Percentiles rank a stretch among this genome's conserved stretches.
phyloP scores from a whole-genome alignment of 768 basidiomycete species.

The Fomitopsis pulvina region DNA sequence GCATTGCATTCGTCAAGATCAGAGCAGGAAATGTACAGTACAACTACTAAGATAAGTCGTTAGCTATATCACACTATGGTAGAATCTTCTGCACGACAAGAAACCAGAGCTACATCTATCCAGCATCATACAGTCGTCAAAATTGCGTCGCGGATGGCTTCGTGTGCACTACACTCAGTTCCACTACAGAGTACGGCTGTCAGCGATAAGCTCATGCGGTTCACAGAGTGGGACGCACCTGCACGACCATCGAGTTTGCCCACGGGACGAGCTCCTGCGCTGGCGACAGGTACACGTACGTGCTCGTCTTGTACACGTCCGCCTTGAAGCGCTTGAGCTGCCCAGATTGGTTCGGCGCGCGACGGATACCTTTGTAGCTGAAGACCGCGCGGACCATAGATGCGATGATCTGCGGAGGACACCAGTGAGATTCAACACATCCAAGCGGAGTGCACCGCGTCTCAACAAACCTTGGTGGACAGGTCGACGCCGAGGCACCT shows the following conservation, averaged over 20 bases:
- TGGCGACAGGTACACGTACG: constrained; percentile 48
- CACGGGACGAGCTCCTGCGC: constrained; percentile 50
- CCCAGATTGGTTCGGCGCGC: constrained; percentile 67
- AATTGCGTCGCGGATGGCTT: too few relatives aligned
- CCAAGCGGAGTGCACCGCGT: too few relatives aligned
- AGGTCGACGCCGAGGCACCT: constrained; percentile 44
- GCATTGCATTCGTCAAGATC: too few relatives aligned
- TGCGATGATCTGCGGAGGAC: constrained; percentile 37
- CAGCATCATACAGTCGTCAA: neutral
- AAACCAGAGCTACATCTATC: neutral
- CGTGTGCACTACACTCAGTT: neutral
- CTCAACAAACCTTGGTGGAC: constrained; percentile 40
- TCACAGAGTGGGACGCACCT: constrained; percentile 29
- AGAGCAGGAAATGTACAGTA: neutral
- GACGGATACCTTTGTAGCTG: constrained; percentile 47
- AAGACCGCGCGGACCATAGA: constrained; percentile 63
- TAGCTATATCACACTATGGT: neutral
- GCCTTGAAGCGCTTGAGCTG: constrained; percentile 47
- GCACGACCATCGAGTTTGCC: constrained; percentile 60
- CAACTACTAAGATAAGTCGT: neutral
- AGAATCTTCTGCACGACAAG: neutral
- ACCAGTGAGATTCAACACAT: neutral
- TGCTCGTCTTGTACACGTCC: constrained; percentile 39
- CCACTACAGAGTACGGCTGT: neutral
- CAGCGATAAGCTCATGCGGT: neutral